A percentile compares a stretch with the other conserved stretches of the same genome.
Conservation (phyloP, 352 stramenopile genomes). For the Globisporangium solare region DNA sequence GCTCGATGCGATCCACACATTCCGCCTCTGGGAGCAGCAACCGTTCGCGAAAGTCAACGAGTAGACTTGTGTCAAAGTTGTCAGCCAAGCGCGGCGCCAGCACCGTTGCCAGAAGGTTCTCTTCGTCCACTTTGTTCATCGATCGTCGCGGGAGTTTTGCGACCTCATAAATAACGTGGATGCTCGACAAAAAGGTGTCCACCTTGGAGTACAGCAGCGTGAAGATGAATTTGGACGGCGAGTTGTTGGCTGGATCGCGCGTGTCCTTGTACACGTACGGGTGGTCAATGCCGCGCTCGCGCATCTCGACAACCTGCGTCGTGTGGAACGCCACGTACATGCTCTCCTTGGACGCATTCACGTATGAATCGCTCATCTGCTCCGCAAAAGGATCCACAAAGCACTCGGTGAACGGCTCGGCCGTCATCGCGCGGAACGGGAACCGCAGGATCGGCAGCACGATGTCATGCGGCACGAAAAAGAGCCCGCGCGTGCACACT, state of each 20-base stretch:
- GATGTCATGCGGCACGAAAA: slow-evolving; percentile 84
- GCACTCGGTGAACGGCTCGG: slow-evolving; percentile 40
- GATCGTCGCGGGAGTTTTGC: slow-evolving; percentile 37
- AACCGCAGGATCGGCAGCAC: slow-evolving; percentile 73
- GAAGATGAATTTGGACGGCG: slow-evolving; percentile 64
- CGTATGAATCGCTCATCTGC: slow-evolving; percentile 4
- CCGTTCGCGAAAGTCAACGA: slow-evolving; percentile 84
- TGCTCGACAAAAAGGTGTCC: slow-evolving; percentile 55
- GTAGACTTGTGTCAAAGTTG: slow-evolving; percentile 73
- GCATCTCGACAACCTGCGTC: slow-evolving; percentile 65
- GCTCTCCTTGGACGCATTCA: slow-evolving; percentile 4
- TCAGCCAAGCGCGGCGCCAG: slow-evolving; percentile 45
- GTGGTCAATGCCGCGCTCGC: slow-evolving; percentile 60
- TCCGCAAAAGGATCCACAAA: slow-evolving; percentile 24
- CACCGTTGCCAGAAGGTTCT: slow-evolving; percentile 55
- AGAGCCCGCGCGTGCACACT: slow-evolving; percentile 84
- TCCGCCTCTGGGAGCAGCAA: slow-evolving; percentile 44
- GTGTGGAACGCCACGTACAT: slow-evolving; percentile 59
- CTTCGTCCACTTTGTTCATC: slow-evolving; percentile 66
- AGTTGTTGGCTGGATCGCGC: slow-evolving; percentile 7
- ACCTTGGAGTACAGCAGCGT: slow-evolving; percentile 64
- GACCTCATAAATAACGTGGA: slow-evolving; percentile 57
- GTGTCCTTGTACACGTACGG: slow-evolving; percentile 55
- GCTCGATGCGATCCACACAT: slow-evolving; percentile 73
- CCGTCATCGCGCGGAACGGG: slow-evolving; percentile 62